Evolutionary conservation across 2,329 filamentous ascomycete genomes (phyloP).

Genomic region (Aureobasidium sp.): DNA sequence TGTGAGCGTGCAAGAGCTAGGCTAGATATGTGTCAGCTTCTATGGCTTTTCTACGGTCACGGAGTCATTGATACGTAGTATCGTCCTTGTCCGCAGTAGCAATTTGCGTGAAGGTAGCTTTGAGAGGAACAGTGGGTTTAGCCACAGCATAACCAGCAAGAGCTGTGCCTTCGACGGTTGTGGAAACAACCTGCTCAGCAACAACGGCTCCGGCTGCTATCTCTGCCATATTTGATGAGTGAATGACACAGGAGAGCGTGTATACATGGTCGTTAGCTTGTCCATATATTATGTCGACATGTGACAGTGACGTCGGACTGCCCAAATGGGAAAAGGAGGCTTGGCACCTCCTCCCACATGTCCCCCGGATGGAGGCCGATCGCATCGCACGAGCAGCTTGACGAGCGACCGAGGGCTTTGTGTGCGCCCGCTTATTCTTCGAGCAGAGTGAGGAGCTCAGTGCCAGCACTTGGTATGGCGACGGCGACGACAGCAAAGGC

Average conservation of each 20-base stretch:
- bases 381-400: slow-evolving; percentile 2
- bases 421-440: neutral
- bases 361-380: neutral
- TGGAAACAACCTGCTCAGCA: slow-evolving; percentile 36
- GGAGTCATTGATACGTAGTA: slow-evolving; percentile 19
- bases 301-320: neutral
- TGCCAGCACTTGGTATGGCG: slow-evolving; percentile 23
- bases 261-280: neutral
- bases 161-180: slow-evolving; percentile 31
- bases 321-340: neutral
- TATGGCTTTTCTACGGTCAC: neutral
- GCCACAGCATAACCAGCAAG: slow-evolving; percentile 36
- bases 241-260: neutral
- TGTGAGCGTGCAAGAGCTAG: slow-evolving; percentile 27
- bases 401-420: neutral
- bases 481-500: slow-evolving; percentile 28
- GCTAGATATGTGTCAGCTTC: slow-evolving; percentile 14
- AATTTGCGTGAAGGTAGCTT: slow-evolving; percentile 36
- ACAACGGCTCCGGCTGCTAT: slow-evolving; percentile 32
- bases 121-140: slow-evolving; percentile 37
- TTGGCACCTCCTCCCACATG: neutral
- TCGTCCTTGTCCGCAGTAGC: slow-evolving; percentile 32
- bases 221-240: slow-evolving; percentile 30
- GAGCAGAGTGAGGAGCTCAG: neutral
- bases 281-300: neutral